Evolutionary conservation across 2,329 filamentous ascomycete species (phyloP).

Genomic region (Colletotrichum sp.): DNA sequence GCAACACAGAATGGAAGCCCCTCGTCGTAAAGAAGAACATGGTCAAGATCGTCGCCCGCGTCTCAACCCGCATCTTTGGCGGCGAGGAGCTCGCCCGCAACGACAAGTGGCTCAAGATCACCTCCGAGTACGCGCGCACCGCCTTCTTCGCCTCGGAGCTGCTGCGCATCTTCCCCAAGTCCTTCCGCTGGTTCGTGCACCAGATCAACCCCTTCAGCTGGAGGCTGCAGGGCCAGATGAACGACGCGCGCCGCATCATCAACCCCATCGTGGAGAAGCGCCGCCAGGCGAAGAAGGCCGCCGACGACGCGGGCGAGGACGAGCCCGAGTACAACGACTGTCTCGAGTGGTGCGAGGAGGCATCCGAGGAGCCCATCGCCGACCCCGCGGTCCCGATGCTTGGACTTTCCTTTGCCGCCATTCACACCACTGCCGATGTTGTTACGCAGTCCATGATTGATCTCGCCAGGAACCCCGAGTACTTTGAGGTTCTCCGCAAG

Average conservation of each 20-base stretch:
- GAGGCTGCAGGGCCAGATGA: constrained; percentile 9
- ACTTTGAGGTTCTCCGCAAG: constrained; percentile 24
- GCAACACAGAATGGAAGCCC: constrained; percentile 13
- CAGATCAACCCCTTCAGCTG: constrained; percentile 20
- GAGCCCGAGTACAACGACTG: constrained; percentile 21
- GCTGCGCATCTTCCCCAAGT: constrained; percentile 21
- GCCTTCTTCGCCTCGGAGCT: constrained; percentile 7
- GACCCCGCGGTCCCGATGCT: constrained; percentile 20
- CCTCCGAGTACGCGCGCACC: constrained; percentile 12
- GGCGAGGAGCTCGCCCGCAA: constrained; percentile 24
- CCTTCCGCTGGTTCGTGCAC: constrained; percentile 17
- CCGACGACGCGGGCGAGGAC: constrained; percentile 8
- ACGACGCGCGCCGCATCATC: constrained; percentile 22
- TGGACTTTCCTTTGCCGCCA: constrained; percentile 24
- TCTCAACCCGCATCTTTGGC: constrained; percentile 25
- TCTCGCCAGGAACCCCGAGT: constrained; percentile 23
- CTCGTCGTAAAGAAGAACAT: constrained; percentile 5
- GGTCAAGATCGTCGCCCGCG: constrained; percentile 20
- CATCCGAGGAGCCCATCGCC: background rate
- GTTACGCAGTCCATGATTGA: constrained; percentile 24
- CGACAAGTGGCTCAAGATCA: constrained; percentile 22
- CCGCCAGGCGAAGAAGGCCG: constrained; percentile 14
- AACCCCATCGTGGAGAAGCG: constrained; percentile 20
- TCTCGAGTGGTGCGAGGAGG: constrained; percentile 25
- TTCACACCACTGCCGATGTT: constrained; percentile 27